These are phyloP conservation scores for Xylaria grammica DNA, from an alignment of 495 filamentous ascomycete genomes.

Conservation along the genomic window DNA sequence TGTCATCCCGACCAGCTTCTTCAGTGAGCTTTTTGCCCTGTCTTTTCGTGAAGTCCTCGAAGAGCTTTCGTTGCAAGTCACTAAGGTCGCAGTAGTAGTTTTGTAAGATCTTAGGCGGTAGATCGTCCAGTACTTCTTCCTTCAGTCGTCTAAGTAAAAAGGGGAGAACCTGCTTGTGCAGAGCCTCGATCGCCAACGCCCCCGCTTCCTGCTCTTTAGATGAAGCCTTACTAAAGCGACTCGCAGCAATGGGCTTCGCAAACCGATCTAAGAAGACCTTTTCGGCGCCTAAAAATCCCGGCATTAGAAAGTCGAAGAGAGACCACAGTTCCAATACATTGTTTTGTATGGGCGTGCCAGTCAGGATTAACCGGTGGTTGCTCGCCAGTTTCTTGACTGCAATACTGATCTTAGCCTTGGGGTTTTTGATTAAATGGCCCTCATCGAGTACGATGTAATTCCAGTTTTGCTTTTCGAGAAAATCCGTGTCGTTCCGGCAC, in stretches of 20 bases:
- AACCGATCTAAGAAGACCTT: constrained; percentile 98
- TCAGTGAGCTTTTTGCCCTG: constrained; percentile 82
- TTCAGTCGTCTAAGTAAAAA: constrained; percentile 97
- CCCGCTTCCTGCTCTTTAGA: constrained; percentile 98
- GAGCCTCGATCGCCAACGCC: constrained; percentile 91
- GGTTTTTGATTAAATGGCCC: constrained; percentile 98
- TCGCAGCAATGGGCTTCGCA: constrained; percentile 94
- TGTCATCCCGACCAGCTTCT: constrained; percentile 78
- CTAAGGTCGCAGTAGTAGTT: constrained; percentile 99
- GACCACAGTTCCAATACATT: constrained; percentile 99
- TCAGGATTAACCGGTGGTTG: constrained; percentile 94
- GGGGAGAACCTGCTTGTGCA: constrained; percentile 96
- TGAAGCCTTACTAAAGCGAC: constrained; percentile 92
- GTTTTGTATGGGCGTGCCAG: constrained; percentile 97
- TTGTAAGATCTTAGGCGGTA: constrained; percentile 97
- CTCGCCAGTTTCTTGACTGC: constrained; percentile 87
- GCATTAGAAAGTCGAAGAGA: constrained; percentile 98
- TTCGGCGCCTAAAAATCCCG: constrained; percentile 96
- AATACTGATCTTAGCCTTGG: constrained; percentile 87
- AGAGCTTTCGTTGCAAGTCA: constrained; percentile 91
- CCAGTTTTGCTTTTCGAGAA: constrained; percentile 84
- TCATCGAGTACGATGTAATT: constrained; percentile 98
- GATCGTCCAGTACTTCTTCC: constrained; percentile 94
- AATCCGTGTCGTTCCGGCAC: constrained; percentile 87
- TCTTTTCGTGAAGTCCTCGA: constrained; percentile 94